A percentile compares a stretch with the other conserved stretches of the same genome.
Conservation (phyloP, 148 eudicot genomes). For the Heliamphora exappendiculata region DNA sequence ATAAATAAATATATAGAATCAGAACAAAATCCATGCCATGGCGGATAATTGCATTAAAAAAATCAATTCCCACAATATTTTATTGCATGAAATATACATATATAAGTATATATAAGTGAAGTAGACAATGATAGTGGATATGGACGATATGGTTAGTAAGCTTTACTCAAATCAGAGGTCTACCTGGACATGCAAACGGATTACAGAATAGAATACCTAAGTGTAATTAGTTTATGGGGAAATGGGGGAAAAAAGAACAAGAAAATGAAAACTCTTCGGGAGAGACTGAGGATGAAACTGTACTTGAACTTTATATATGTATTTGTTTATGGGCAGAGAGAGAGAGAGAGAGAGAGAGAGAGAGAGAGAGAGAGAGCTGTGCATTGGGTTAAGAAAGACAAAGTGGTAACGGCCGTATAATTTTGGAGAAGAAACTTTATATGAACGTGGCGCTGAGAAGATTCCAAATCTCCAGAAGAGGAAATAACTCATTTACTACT, state of each 20-base stretch:
- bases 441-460: constrained; percentile 13
- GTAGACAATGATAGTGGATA: background rate
- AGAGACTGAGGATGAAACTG: background rate
- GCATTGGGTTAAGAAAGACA: constrained; percentile 10
- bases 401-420: constrained; percentile 7
- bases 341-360: background rate
- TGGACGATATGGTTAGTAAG: background rate
- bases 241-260: background rate
- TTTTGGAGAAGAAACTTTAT: background rate
- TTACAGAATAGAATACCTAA: background rate
- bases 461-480: constrained; percentile 5
- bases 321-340: background rate
- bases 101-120: background rate
- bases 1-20: too few species aligned
- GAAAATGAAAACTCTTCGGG: background rate
- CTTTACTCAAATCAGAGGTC: background rate
- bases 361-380: background rate
- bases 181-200: constrained; percentile 6
- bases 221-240: background rate
- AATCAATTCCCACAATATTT: background rate
- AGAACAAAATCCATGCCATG: background rate
- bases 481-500: constrained; percentile 5
- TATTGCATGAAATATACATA: background rate
- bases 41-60: background rate
- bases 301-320: background rate